phyloP scores from a whole-genome alignment of 345 rosid species.

The Euphorbia tirucalli region DNA sequence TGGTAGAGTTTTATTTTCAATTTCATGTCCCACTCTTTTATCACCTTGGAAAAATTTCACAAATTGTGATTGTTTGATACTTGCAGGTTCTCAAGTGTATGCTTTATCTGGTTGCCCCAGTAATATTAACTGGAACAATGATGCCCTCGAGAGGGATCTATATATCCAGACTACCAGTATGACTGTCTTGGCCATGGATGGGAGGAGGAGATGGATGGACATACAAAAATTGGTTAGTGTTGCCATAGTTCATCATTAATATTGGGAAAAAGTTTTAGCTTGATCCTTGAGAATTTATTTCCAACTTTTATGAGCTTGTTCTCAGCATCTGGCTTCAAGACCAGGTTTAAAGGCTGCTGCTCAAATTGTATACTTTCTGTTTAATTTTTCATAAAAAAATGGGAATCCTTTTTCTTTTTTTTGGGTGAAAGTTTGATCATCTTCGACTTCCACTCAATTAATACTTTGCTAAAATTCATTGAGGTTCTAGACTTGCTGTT shows the following conservation, averaged over 20 bases:
- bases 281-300: not conserved
- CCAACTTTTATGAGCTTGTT: not conserved
- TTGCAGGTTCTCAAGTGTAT: conserved; percentile 58
- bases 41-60: not conserved
- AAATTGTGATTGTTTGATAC: conserved; percentile 7
- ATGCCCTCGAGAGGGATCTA: conserved; percentile 88
- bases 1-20: not conserved
- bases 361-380: not conserved
- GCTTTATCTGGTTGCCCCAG: conserved; percentile 49
- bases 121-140: conserved; percentile 71
- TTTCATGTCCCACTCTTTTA: not conserved
- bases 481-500: not conserved
- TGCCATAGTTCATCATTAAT: conserved; percentile 17
- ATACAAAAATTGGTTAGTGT: conserved; percentile 72
- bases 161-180: conserved; percentile 74
- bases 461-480: not conserved
- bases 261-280: not conserved
- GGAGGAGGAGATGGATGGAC: conserved; percentile 97
- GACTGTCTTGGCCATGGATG: conserved; percentile 99
- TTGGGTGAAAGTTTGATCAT: not conserved
- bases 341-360: not conserved
- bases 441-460: not conserved
- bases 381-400: not conserved
- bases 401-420: not conserved
- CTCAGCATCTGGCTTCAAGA: not conserved